Percentiles rank a stretch among this genome's conserved stretches.
Evolutionary conservation across 371 early-diverging fungal species (phyloP).

Genomic region (Nematocida sp.): DNA sequence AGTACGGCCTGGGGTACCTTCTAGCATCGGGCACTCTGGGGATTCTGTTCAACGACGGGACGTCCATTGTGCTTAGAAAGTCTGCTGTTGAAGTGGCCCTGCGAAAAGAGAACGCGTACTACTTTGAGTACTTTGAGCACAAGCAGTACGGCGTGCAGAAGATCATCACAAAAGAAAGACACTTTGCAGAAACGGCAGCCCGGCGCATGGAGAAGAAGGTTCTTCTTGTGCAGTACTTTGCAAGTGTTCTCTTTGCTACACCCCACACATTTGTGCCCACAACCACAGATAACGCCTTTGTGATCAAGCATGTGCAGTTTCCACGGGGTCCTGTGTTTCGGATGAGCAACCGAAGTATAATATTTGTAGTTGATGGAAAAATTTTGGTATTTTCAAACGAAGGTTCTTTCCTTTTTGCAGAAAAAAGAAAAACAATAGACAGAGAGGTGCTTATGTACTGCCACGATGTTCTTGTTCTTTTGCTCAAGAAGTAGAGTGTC

Average conservation of each 20-base stretch:
- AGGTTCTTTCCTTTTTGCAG: slow-evolving; percentile 12
- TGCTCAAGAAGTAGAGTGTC: slow-evolving; percentile 23
- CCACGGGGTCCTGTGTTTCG: slow-evolving; percentile 26
- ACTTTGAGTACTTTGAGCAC: slow-evolving; percentile 45
- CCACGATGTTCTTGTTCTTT: slow-evolving; percentile 20
- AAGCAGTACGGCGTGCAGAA: slow-evolving; percentile 40
- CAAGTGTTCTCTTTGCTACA: neutral
- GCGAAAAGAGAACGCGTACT: neutral
- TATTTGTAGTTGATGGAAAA: slow-evolving; percentile 24
- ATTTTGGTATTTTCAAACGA: slow-evolving; percentile 28
- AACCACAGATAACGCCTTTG: slow-evolving; percentile 3
- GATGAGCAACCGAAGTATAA: slow-evolving; percentile 31
- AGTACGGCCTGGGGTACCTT: slow-evolving; percentile 38
- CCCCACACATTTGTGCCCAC: neutral
- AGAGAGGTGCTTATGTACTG: slow-evolving; percentile 24
- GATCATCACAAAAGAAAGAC: slow-evolving; percentile 42
- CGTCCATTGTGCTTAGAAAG: slow-evolving; percentile 31
- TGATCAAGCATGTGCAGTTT: slow-evolving; percentile 43
- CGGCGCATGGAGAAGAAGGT: slow-evolving; percentile 8
- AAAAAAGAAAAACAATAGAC: neutral
- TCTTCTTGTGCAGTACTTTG: slow-evolving; percentile 19
- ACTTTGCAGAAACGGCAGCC: neutral
- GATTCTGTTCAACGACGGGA: slow-evolving; percentile 42
- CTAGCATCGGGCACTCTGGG: slow-evolving; percentile 27
- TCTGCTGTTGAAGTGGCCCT: neutral